Evolutionary conservation across 2,329 filamentous ascomycete genomes (phyloP), one percentile per base, ranked within the genome.

Genomic region (Berkeleyomyces rouxiae): DNA sequence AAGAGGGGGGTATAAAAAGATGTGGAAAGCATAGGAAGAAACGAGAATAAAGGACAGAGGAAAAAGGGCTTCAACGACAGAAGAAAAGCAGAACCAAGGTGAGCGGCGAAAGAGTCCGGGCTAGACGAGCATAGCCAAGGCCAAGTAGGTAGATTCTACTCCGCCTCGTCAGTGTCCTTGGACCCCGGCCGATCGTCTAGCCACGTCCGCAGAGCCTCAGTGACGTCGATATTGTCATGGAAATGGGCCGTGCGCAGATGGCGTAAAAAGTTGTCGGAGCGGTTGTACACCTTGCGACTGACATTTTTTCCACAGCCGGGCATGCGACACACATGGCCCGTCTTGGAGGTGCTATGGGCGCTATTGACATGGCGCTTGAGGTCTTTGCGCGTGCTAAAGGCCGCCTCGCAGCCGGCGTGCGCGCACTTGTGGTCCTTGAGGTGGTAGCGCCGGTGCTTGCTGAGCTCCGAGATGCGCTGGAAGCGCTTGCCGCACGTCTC

Each of bases 371-470:
- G 68, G 9, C 68, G 66, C 66, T 68, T 69, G 13, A 69, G 66
- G 63, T 69, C 68, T 63, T 69, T 69, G 40, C 66, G 65, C 40
- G 68, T 69, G 33, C 68, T 64, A 37, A 69, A 69, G 39, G 66
- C 67, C 43, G 67, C 65, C 43, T 63, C 53, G 62, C 68, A 69
- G 46, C 61, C 63, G 13, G 46, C 33, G 31, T 63, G 55, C 37
- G 62, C 47, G 63, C 67, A 68, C 53, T 58, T 57, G 57, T 66
- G 67, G 39, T 67, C 66, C 63, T 68, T 68, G 57, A 67, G 58
- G 11, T 68, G 67, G 60, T 68, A 68, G 7, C 68, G 65, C 36
- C 67, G 61, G 55, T 69, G 68, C 58, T 68, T 69, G 44, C 63
- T 63, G 11, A 65, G 63, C 16, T 65, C 63, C 2, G 53, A 59